Conservation (phyloP, 306 rosid species). For the Arachis stenosperma region DNA sequence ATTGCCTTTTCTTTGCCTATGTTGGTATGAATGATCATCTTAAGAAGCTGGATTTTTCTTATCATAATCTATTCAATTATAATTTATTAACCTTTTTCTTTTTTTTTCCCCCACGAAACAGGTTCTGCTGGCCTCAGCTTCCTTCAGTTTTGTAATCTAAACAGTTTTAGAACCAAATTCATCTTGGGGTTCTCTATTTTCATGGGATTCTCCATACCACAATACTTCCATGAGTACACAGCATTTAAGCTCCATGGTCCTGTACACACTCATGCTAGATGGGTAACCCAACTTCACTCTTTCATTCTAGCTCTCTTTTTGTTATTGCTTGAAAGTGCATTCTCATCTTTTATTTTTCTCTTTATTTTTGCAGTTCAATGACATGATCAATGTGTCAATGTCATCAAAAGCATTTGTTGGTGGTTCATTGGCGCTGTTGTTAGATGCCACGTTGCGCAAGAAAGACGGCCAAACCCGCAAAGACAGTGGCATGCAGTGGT, state of each 20-base stretch:
- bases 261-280: constrained; percentile 78
- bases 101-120: constrained; percentile 38
- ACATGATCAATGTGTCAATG: constrained; percentile 86
- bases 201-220: constrained; percentile 93
- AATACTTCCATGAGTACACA: constrained; percentile 91
- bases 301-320: background rate
- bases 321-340: background rate
- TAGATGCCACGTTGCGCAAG: constrained; percentile 62
- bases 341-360: background rate
- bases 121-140: constrained; percentile 92
- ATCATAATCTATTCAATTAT: constrained; percentile 25
- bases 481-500: constrained; percentile 90
- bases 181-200: constrained; percentile 82
- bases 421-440: constrained; percentile 66
- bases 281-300: constrained; percentile 56
- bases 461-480: constrained; percentile 65
- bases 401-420: constrained; percentile 87
- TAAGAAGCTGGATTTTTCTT: constrained; percentile 20
- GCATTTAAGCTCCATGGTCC: constrained; percentile 72
- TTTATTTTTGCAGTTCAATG: constrained; percentile 70
- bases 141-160: constrained; percentile 91
- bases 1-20: constrained; percentile 90
- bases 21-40: constrained; percentile 69
- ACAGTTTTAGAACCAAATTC: constrained; percentile 79
- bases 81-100: background rate